Evolutionary conservation across 306 rosid species (phyloP).

Genomic region (Ormosia semicastrata): DNA sequence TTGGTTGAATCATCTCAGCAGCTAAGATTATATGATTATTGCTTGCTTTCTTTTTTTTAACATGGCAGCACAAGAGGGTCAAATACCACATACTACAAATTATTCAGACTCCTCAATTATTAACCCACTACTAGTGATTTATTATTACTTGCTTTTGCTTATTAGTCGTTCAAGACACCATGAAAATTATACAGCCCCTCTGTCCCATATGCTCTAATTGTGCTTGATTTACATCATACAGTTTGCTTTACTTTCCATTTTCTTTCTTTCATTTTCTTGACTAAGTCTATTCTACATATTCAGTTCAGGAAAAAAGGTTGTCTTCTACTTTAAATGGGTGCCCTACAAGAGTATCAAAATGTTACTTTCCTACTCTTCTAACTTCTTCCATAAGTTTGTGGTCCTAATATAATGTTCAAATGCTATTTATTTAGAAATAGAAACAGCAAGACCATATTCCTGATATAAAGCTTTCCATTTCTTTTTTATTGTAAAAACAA

Average conservation of each 20-base stretch:
- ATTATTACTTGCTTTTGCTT: constrained; percentile 27
- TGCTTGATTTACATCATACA: constrained; percentile 20
- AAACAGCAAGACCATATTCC: constrained; percentile 15
- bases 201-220: constrained; percentile 37
- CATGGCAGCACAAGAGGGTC: constrained; percentile 26
- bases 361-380: constrained; percentile 18
- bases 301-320: constrained; percentile 8
- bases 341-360: constrained; percentile 30
- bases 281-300: background rate
- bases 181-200: constrained; percentile 29
- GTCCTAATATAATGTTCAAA: background rate
- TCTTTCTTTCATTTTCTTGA: constrained; percentile 6
- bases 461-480: background rate
- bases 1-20: constrained; percentile 32
- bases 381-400: constrained; percentile 11
- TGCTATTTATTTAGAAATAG: background rate
- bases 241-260: constrained; percentile 14
- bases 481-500: background rate
- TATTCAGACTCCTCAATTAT: constrained; percentile 32
- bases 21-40: constrained; percentile 29
- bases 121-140: constrained; percentile 25
- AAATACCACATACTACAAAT: constrained; percentile 12
- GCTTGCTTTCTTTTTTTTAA: background rate
- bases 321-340: constrained; percentile 29
- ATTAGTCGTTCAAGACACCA: constrained; percentile 19